These are phyloP conservation scores for Metschnikowia drakensbergensis DNA, from an alignment of 805 yeast genomes.

Conservation along the genomic window DNA sequence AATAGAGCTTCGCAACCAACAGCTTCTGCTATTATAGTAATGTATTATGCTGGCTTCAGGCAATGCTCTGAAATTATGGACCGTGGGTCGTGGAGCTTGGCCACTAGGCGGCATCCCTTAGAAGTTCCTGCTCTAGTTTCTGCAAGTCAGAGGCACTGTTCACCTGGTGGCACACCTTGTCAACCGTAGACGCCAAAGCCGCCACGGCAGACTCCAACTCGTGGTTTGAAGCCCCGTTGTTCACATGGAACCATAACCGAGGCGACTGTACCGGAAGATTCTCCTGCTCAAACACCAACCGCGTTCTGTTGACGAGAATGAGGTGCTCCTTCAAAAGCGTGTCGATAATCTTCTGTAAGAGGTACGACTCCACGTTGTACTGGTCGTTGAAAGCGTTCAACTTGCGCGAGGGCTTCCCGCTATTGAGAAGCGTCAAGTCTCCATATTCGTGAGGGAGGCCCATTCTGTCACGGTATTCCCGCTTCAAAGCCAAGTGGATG, in stretches of 20 bases:
- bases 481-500: slow-evolving; percentile 58
- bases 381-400: slow-evolving; percentile 38
- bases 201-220: slow-evolving; percentile 26
- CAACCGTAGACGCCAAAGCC: slow-evolving; percentile 21
- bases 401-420: slow-evolving; percentile 43
- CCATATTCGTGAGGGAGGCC: slow-evolving; percentile 51
- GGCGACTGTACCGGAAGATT: slow-evolving; percentile 30
- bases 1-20: not conserved
- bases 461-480: slow-evolving; percentile 41
- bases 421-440: slow-evolving; percentile 39
- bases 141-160: slow-evolving; percentile 23
- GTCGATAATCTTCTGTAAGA: slow-evolving; percentile 67
- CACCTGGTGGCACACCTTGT: slow-evolving; percentile 23
- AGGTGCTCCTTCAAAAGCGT: slow-evolving; percentile 46
- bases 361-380: slow-evolving; percentile 52
- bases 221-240: slow-evolving; percentile 23
- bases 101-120: not conserved
- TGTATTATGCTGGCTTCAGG: slow-evolving; percentile 1
- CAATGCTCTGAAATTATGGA: not conserved
- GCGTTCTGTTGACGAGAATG: slow-evolving; percentile 62
- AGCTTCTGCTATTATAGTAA: not conserved
- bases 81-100: not conserved
- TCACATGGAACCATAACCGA: slow-evolving; percentile 32
- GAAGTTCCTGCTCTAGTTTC: slow-evolving; percentile 24
- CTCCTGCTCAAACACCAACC: slow-evolving; percentile 62